A percentile compares a stretch with the other conserved stretches of the same genome.
Conservation (phyloP, 1,284 basidiomycete species). For the Somion occarium region DNA sequence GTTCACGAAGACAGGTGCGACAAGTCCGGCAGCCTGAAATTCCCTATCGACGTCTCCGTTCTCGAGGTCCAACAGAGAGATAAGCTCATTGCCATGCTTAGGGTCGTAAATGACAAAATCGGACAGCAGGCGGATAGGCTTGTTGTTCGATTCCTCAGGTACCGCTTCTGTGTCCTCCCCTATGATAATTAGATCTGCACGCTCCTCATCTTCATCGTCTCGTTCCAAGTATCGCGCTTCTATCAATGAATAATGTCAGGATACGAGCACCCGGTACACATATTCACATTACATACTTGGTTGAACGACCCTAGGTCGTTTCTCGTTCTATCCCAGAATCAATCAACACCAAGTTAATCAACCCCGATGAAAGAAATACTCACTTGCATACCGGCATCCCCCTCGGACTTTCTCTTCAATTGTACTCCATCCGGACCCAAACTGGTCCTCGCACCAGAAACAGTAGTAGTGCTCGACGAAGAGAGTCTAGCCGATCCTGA, state of each 20-base stretch:
- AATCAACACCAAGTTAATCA: too few species aligned
- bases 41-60: slow-evolving; percentile 7
- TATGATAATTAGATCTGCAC: slow-evolving; percentile 7
- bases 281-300: too few species aligned
- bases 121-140: slow-evolving; percentile 34
- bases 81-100: slow-evolving; percentile 18
- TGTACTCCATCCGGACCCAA: too few species aligned
- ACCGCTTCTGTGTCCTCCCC: slow-evolving; percentile 12
- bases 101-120: slow-evolving; percentile 39
- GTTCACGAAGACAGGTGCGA: slow-evolving; percentile 27
- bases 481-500: too few species aligned
- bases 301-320: slow-evolving; percentile 1
- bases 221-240: background rate
- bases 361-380: too few species aligned
- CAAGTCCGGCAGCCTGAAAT: slow-evolving; percentile 34
- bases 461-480: too few species aligned
- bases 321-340: background rate
- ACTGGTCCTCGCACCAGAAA: too few species aligned
- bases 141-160: slow-evolving; percentile 11
- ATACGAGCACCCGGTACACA: too few species aligned
- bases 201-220: slow-evolving; percentile 6
- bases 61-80: slow-evolving; percentile 30
- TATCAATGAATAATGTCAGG: too few species aligned
- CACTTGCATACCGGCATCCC: too few species aligned
- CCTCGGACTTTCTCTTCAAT: too few species aligned